These are phyloP conservation scores for Kodamaea sp. DNA, from an alignment of 1,139 yeast species.

Conservation along the genomic window DNA sequence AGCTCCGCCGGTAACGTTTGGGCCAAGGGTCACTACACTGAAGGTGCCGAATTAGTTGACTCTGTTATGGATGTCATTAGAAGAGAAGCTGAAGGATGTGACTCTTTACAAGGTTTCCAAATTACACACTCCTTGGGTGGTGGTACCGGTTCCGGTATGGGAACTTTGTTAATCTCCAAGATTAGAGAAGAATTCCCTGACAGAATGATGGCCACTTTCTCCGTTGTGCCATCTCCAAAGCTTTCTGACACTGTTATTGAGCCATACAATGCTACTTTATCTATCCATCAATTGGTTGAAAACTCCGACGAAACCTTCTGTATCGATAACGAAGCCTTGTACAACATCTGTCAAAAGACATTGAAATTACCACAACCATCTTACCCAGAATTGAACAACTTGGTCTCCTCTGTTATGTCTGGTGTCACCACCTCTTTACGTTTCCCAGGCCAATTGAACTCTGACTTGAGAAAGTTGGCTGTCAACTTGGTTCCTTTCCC, in stretches of 20 bases:
- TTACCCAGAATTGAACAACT: constrained; percentile 73
- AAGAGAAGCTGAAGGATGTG: constrained; percentile 93
- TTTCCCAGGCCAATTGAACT: constrained; percentile 92
- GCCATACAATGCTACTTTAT: constrained; percentile 89
- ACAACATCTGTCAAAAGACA: constrained; percentile 84
- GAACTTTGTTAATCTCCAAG: constrained; percentile 30
- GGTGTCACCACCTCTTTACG: constrained; percentile 89
- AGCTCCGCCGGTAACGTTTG: constrained; percentile 93
- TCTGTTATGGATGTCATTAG: constrained; percentile 85
- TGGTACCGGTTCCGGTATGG: constrained; percentile 97
- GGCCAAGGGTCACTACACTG: constrained; percentile 97
- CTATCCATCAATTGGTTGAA: constrained; percentile 91
- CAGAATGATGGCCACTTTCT: constrained; percentile 94
- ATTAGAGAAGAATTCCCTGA: constrained; percentile 52
- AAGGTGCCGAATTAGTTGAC: constrained; percentile 92
- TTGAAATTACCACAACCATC: constrained; percentile 78
- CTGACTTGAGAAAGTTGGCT: constrained; percentile 87
- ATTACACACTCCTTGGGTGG: constrained; percentile 93
- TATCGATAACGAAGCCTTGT: constrained; percentile 90
- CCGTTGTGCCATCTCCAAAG: constrained; percentile 89
- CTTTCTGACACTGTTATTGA: constrained; percentile 92
- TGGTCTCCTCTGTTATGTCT: constrained; percentile 89
- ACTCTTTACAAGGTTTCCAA: constrained; percentile 92
- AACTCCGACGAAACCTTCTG: constrained; percentile 91
- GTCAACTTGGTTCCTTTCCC: constrained; percentile 94